Conservation (phyloP, 2,329 filamentous ascomycete species). For the Alternaria sp. region DNA sequence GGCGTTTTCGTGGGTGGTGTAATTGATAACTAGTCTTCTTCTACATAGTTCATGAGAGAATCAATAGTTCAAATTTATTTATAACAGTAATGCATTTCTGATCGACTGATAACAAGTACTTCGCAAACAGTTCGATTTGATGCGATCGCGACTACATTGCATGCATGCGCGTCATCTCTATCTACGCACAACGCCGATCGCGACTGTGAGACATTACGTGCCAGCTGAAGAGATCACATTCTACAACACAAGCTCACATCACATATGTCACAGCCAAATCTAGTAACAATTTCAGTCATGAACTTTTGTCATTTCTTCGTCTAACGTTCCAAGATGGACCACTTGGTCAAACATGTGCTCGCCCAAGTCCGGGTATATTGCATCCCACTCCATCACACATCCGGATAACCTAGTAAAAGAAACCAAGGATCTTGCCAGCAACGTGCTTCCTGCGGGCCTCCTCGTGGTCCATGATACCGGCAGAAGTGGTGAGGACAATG, state of each 20-base stretch:
- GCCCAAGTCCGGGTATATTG: conserved; percentile 44
- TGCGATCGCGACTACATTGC: too few relatives aligned
- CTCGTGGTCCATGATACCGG: conserved; percentile 99
- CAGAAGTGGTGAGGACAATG: conserved; percentile 98
- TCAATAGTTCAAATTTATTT: conserved; percentile 1
- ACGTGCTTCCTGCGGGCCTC: conserved; percentile 99
- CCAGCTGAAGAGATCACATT: neutral
- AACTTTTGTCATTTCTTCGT: conserved; percentile 44
- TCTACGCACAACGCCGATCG: neutral
- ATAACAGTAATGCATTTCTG: neutral
- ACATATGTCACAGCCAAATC: neutral
- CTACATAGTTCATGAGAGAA: conserved; percentile 25
- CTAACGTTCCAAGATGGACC: conserved; percentile 41
- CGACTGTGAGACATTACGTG: neutral
- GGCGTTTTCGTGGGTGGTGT: conserved; percentile 10
- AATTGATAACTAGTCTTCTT: conserved; percentile 1
- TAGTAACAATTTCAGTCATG: conserved; percentile 23
- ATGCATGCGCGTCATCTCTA: neutral
- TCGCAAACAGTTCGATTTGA: neutral
- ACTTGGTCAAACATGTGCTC: conserved; percentile 38
- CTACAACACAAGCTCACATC: neutral
- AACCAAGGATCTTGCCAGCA: conserved; percentile 98
- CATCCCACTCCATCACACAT: conserved; percentile 34
- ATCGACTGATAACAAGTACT: neutral
- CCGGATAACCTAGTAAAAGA: conserved; percentile 83